Percentiles rank a stretch among this genome's conserved stretches.
phyloP scores from a whole-genome alignment of 192 early-diverging fungal genomes.

The Linnemannia hyalina region DNA sequence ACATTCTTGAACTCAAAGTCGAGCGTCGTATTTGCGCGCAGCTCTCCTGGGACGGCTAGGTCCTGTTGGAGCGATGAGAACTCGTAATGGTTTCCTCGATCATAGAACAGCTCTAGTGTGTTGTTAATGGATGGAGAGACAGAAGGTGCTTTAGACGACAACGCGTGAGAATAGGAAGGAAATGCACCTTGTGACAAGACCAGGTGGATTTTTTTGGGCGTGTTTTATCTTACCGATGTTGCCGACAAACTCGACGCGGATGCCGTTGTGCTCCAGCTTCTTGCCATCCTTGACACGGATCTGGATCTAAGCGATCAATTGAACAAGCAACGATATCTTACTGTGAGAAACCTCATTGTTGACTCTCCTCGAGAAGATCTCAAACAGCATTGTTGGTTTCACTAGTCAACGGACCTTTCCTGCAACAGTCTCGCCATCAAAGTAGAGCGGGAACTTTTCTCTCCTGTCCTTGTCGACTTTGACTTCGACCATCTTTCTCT shows the following conservation, averaged over 20 bases:
- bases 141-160: not conserved
- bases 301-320: constrained; percentile 66
- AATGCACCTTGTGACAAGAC: not conserved
- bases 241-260: constrained; percentile 98
- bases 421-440: constrained; percentile 95
- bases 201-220: not conserved
- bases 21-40: constrained; percentile 82
- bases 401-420: constrained; percentile 82
- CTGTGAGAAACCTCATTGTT: too few relatives aligned
- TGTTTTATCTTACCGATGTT: constrained; percentile 79
- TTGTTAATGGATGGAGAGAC: constrained; percentile 6
- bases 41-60: constrained; percentile 94
- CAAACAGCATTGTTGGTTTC: not conserved
- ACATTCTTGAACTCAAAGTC: constrained; percentile 99
- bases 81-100: constrained; percentile 95
- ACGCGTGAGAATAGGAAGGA: not conserved
- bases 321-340: not conserved
- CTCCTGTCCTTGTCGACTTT: constrained; percentile 93
- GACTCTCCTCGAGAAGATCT: not conserved
- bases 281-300: constrained; percentile 89
- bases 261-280: constrained; percentile 96
- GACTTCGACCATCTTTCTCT: constrained; percentile 93
- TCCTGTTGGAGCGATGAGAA: constrained; percentile 95
- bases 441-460: constrained; percentile 94
- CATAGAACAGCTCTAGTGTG: constrained; percentile 89